Evolutionary conservation across 345 rosid species (phyloP), one percentile per base, ranked within the genome.

Genomic region (Linum tenue): DNA sequence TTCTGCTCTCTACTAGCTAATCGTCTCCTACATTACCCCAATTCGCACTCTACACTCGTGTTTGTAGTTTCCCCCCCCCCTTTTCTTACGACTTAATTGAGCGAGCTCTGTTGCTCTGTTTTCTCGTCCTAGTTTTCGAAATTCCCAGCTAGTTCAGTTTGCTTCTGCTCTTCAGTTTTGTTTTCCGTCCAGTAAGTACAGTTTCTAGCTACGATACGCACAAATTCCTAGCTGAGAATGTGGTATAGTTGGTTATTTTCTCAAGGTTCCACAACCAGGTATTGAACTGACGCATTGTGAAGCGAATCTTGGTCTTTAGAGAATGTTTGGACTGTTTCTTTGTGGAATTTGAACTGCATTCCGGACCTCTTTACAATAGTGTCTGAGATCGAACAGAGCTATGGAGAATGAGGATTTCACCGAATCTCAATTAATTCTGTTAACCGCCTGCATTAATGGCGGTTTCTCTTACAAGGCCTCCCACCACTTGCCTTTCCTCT

Each of bases 361-460:
- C 53, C 11, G 53, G 14, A 48, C 1, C 53, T 48, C 12, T 10
- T 22, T 22, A 22, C 31, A 22, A 22, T 22, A 48, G 11, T 15
- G 14, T 48, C 53, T 48, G 14, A 15, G 53, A 9, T 48, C 3
- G 14, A 15, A 41, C 5, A 63, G 53, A 71, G 71, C 76, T 57
- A 39, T 55, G 56, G 7, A 15, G 48, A 37, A 10, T 55, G 17
- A 3, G 15, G 40, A 37, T 36, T 53, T 37, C 31, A 38, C 64
- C 57, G 63, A 51, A 51, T 66, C 65, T 17, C 65, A 15, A 15
- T 37, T 3, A 68, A 17, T 60, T 31, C 50, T 59, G 15, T 5
- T n/a, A n/a, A 51, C 48, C 31, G 56, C 50, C 69, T 57, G 62
- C 79, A 60, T 62, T 63, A 59, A 67, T 67, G 53, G 10, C 5